Evolutionary conservation across 768 basidiomycete genomes (phyloP), one percentile per base, ranked within the genome.

Genomic region (Dentipellis sp.): DNA sequence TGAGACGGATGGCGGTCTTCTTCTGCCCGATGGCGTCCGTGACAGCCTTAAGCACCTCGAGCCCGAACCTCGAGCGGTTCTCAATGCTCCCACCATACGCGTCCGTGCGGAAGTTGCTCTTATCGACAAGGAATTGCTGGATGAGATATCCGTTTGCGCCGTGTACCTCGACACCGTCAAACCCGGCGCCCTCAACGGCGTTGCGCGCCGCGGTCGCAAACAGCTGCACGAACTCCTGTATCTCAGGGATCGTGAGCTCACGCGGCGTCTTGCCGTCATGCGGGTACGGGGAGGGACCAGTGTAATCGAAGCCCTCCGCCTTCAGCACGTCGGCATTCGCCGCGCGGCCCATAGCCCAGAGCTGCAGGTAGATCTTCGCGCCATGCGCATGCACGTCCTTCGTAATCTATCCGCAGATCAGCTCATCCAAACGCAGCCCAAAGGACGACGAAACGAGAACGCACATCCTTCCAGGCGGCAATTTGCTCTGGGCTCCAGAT

Each of bases 81-180:
- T 76, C 75, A 49, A 75, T 59, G 35, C 65, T 68, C 2, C 77
- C 77, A 11, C 78, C 77, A 62, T 74, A 79, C 55, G 67, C 63
- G 67, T 75, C 74, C 17, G 66, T 72, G 38, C 73, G 69, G 52
- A 68, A 64, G 66, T 75, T 74, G 23, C 67, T 61, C 16, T 63
- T 63, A 51, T 67, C 59, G 60, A 74, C 71, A 12, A 72, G 52
- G 66, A 77, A 76, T 61, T 77, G 75, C 61, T 78, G 72, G 42
- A 66, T 42, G 6, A 71, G 62, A 50, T 70, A 70, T 2, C 70
- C 69, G 51, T 63, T 63, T 16, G 65, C 65, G 52, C 61, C 60
- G 36, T 68, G 65, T 1, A 68, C 19, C 58, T 66, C 64, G 48
- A 67, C 62, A 21, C 66, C 66, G 51, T 67, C 66, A 51, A 66